Evolutionary conservation across 805 yeast genomes (phyloP), one percentile per base, ranked within the genome.

Genomic region (Lipomyces yamadae): DNA sequence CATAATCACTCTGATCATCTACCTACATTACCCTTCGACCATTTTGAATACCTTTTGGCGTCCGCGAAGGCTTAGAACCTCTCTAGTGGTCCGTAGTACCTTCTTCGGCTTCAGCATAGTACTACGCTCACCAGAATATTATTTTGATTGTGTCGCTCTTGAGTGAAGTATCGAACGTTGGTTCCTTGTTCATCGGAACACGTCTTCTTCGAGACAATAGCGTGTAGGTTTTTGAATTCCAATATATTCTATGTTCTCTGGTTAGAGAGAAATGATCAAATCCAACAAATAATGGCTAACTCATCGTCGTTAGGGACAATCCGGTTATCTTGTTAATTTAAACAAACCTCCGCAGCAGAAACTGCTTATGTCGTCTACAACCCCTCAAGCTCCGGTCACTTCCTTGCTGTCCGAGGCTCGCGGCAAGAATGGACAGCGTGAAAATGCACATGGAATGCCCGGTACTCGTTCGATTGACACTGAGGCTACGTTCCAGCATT

Each of bases 401-500:
- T 52, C 34, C 34, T 34, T 52, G 15, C 55, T 52, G n/a, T 32
- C 55, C 15, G 55, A 32, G 34, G 32, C 55, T 29, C 55, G 55
- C 34, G 4, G 34, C n/a, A 52, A 52, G 55, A n/a, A 32, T 34
- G 55, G 5, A 13, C 55, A 29, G 34, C n/a, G 10, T 13, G 55
- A 52, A 11, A n/a, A 56, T 18, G 11, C 48, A 32, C 10, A 29
- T 32, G 58, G 45, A 13, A 2, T 6, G 10, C 62, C 58, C 8
- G n/a, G 18, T 30, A 10, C 53, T 10, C 55, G 65, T 35, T 67
- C 70, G 8, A 62, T 67, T 37, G 70, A 67, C 48, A 69, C 71
- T n/a, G 63, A 67, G 61, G 60, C 58, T 39, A 63, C 69, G 13
- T 39, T 64, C 15, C 66, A 67, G 34, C 50, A 72, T 30, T 75